Evolutionary conservation across 257 asterid species (phyloP).

Genomic region (Gentiana straminea): DNA sequence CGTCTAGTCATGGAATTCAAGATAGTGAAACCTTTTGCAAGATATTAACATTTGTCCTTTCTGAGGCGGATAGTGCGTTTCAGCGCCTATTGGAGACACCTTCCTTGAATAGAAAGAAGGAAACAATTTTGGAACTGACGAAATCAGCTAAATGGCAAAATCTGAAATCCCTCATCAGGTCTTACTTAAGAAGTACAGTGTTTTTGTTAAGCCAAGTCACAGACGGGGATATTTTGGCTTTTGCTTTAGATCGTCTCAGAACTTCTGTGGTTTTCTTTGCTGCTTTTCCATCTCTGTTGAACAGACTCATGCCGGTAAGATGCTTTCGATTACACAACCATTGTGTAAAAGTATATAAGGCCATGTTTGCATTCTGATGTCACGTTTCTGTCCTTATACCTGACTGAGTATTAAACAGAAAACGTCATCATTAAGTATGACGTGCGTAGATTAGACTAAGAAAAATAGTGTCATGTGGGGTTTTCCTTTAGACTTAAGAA

Average conservation of each 20-base stretch:
- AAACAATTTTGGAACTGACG: slow-evolving; percentile 37
- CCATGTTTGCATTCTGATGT: too few relatives aligned
- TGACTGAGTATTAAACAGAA: too few relatives aligned
- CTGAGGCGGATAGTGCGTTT: slow-evolving; percentile 58
- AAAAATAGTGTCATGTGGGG: too few relatives aligned
- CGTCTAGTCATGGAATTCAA: slow-evolving; percentile 43
- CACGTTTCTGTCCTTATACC: too few relatives aligned
- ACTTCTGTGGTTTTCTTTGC: slow-evolving; percentile 58
- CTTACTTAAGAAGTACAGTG: slow-evolving; percentile 72
- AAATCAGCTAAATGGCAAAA: slow-evolving; percentile 53
- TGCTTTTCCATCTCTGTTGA: slow-evolving; percentile 61
- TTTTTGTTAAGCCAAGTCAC: slow-evolving; percentile 74
- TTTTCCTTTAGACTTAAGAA: too few relatives aligned
- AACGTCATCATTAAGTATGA: too few relatives aligned
- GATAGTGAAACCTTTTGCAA: slow-evolving; percentile 60
- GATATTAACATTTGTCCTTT: slow-evolving; percentile 46
- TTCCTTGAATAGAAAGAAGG: slow-evolving; percentile 43
- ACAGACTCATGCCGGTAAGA: slow-evolving; percentile 65
- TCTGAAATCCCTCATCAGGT: slow-evolving; percentile 57
- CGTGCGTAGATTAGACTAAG: too few relatives aligned
- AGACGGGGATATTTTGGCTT: slow-evolving; percentile 60
- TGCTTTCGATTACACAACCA: not conserved
- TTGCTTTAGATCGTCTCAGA: slow-evolving; percentile 51
- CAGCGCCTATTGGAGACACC: slow-evolving; percentile 49
- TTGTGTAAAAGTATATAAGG: too few relatives aligned